Base-by-base conservation (phyloP, 75 land plant genomes). In the Pinus albicaulis region DNA sequence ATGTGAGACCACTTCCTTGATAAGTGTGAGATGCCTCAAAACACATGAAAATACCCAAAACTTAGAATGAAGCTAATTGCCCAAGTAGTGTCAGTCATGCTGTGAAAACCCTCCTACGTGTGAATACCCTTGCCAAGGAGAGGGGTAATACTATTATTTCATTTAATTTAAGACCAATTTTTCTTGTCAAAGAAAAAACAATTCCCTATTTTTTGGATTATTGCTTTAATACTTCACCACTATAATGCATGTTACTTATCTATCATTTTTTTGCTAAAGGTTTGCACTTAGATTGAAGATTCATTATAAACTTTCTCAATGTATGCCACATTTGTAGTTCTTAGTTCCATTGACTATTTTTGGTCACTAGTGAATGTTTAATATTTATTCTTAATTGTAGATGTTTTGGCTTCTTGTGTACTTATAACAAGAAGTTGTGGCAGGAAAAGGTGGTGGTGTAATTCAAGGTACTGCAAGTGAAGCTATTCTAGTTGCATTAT, bases 391-490 rank as follows among this genome's bases (percentile, higher is more conserved):
- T 68, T 68, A 8, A 10, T 20, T 65, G 19, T 36, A 68, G 7
- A 19, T 7, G 23, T 68, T 41, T 41, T 68, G 12, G 20, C 38
- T 68, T 48, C 41, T 68, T 41, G 11, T 11, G 22, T 68, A 41
- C 13, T 68, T 2, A 38, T 20, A 13, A 44, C 41, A 38, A 68
- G 22, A 68, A 68, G 41, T 20, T 41, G 52, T 68, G 15, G 53
- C 71, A 68, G 71, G 97, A 57, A 76, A 85, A 68, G 98, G 96
- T 77, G 98, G 96, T 59, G 98, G 98, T 61, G 98, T 95, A 52
- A 90, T 95, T 74, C 98, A 95, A 76, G 98, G 98, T 25, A 91
- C 95, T 19, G 93, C 98, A 53, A 92, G 98, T 82, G 98, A 93
- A 79, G 98, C 98, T 68, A 85, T 95, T 64, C 59, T 95, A 59